A percentile compares a stretch with the other conserved stretches of the same genome.
Conservation (phyloP, 306 rosid species). For the Erythrophleum fordii region DNA sequence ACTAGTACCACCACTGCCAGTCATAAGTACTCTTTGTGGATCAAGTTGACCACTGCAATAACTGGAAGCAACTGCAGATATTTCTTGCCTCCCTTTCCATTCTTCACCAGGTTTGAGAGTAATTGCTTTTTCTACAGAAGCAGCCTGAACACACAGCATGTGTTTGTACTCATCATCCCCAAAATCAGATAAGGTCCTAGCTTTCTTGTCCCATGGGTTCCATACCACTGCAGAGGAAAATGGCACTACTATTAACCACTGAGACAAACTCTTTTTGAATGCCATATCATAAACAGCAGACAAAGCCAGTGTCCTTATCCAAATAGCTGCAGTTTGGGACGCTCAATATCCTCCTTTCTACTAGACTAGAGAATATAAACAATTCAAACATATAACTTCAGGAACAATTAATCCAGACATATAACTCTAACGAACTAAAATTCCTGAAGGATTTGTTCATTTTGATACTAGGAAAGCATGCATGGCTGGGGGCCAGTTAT, state of each 20-base stretch:
- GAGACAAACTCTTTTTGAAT: not conserved
- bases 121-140: slow-evolving; percentile 66
- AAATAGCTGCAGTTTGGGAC: not conserved
- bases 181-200: slow-evolving; percentile 68
- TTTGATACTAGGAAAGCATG: not conserved
- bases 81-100: slow-evolving; percentile 86
- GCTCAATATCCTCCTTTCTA: not conserved
- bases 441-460: too few species aligned
- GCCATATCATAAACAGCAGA: not conserved
- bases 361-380: not conserved
- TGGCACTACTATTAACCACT: not conserved
- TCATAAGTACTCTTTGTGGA: slow-evolving; percentile 49
- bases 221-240: slow-evolving; percentile 61
- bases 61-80: slow-evolving; percentile 74
- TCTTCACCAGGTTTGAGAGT: slow-evolving; percentile 86
- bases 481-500: not conserved
- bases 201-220: slow-evolving; percentile 92
- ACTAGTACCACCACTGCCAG: not conserved
- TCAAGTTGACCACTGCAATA: slow-evolving; percentile 82
- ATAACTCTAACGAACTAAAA: too few species aligned
- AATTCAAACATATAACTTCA: not conserved
- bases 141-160: slow-evolving; percentile 77
- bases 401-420: not conserved
- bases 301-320: not conserved
- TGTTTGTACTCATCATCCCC: slow-evolving; percentile 69